Evolutionary conservation across 208 protist species (phyloP).

Genomic region (Willaertia magna): DNA sequence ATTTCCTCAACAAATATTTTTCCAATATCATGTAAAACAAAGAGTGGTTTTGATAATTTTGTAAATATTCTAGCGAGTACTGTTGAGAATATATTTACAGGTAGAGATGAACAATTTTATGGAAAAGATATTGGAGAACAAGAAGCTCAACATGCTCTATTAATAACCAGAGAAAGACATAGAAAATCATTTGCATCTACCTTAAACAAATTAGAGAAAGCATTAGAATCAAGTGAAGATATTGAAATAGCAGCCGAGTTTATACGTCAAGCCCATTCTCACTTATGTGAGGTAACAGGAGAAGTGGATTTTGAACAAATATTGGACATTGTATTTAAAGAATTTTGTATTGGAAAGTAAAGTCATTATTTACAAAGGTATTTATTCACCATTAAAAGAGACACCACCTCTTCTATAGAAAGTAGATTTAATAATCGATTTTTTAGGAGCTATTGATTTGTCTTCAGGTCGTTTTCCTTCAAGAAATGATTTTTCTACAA

Average conservation of each 20-base stretch:
- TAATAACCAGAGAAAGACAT: not conserved
- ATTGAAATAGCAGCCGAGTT: not conserved
- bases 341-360: constrained; percentile 15
- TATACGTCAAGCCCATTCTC: not conserved
- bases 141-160: not conserved
- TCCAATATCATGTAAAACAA: not conserved
- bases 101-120: not conserved
- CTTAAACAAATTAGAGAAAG: not conserved
- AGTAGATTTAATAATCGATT: not conserved
- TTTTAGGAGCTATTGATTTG: not conserved
- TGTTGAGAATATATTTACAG: not conserved
- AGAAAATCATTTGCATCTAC: not conserved
- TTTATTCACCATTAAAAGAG: not conserved
- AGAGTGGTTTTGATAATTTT: not conserved
- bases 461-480: not conserved
- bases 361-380: not conserved
- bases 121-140: not conserved
- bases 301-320: not conserved
- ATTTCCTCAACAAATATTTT: not conserved
- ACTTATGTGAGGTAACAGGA: not conserved
- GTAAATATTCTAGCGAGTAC: not conserved
- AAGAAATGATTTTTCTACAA: not conserved
- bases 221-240: not conserved
- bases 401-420: not conserved
- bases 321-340: not conserved